Base-by-base conservation (phyloP, 1,139 yeast species). In the Waltiozyma sp. region DNA sequence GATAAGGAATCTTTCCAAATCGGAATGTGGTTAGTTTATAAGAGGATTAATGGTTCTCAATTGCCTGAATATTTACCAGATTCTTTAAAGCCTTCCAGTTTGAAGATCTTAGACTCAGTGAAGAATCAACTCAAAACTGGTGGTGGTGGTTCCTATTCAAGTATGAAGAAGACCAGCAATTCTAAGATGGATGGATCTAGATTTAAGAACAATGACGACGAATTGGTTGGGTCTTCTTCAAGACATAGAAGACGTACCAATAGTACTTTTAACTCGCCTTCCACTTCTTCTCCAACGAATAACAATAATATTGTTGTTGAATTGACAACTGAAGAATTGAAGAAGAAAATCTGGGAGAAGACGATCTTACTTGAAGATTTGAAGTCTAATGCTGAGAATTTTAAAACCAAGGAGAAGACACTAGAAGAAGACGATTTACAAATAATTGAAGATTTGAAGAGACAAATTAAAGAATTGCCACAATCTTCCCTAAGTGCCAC, bases 1-100 rank as follows among this genome's bases (percentile, higher is more conserved):
- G 82, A 81, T 58, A 79, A 76, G 54, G 89, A 83, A 59, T 88
- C 82, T 54, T 83, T 83, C 64, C 81, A 88, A 0, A 81, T 82
- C 40, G 91, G 91, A 19, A 83, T 83, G 93, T 89, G 83, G 64
- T 65, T 83, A 49, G 84, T 83, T 33, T 83, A 83, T 61, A 72
- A 88, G 57, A 69, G 86, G 50, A 65, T 83, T 56, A 82, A 81
- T 57, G 89, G 89, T 0, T 70, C 72, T 51, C 83, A 84, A 34
- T 65, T 87, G 44, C 96, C 97, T 8, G 69, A 69, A 38, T 66
- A 75, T 47, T 67, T 83, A 46, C 91, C 93, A 15, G 81, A 85
- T 10, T 86, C 81, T 49, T 68, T 83, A 50, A 69, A 81, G 37
- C 91, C 91, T 9, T 83, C 95, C 3, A 85, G 96, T n/a, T 76